These are phyloP conservation scores for Trichoderma erinaceum DNA, from an alignment of 495 filamentous ascomycete genomes.

Conservation along the genomic window DNA sequence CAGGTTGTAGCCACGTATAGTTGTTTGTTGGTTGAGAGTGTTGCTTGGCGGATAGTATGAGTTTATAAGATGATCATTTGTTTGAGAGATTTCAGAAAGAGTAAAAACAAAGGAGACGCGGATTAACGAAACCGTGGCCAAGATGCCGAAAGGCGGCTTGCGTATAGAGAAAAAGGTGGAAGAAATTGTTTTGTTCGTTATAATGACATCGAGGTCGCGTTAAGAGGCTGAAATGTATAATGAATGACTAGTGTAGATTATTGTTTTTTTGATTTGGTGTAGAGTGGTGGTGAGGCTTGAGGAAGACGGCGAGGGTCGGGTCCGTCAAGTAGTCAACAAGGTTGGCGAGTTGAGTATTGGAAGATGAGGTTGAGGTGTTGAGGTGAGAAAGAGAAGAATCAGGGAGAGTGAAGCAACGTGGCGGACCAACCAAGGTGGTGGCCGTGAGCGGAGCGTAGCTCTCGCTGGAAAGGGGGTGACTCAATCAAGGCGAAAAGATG, in stretches of 20 bases:
- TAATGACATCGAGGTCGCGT: constrained; percentile 58
- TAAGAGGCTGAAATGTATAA: constrained; percentile 36
- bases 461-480: constrained; percentile 11
- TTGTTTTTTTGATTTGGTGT: constrained; percentile 19
- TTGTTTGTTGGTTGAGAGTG: neutral
- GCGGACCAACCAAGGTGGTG: constrained; percentile 3
- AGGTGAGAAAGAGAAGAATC: neutral
- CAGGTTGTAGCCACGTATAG: constrained; percentile 1
- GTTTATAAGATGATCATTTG: neutral
- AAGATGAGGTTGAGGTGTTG: neutral
- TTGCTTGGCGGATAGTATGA: neutral
- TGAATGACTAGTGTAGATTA: constrained; percentile 30
- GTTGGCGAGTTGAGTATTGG: neutral
- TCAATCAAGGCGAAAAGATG: constrained; percentile 6
- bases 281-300: constrained; percentile 19
- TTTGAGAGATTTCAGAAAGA: neutral
- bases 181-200: constrained; percentile 53
- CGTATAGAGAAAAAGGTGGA: constrained; percentile 7
- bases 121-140: constrained; percentile 4
- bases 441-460: constrained; percentile 12
- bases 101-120: constrained; percentile 8
- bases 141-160: constrained; percentile 8
- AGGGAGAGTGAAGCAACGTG: constrained; percentile 4
- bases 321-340: neutral
- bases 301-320: constrained; percentile 6